Base-by-base conservation (phyloP, 78 protist genomes). In the Chrysochromulina parva region DNA sequence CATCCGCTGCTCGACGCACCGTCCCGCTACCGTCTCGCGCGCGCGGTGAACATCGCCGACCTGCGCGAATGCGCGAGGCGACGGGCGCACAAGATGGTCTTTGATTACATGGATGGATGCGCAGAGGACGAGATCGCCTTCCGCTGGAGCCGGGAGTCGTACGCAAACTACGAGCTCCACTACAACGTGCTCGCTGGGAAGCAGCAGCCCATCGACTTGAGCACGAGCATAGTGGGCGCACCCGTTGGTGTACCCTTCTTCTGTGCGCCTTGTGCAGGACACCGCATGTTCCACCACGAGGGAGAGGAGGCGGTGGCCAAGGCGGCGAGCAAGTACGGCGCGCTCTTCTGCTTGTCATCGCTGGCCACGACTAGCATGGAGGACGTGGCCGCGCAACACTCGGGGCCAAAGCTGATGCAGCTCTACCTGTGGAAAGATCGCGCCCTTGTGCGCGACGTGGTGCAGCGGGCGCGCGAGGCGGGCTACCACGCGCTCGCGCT, bases 391-490 rank as follows among this genome's bases (percentile, higher is more conserved):
- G n/a, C 3, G 20, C 24, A 1, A 24, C 82, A 74, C 55, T 9
- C 54, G 28, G 60, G 54, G n/a, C 59, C 85, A 0, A 47, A 52
- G 58, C 9, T 17, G 10, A 50, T 76, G 47, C 85, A 76, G 85
- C 86, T 78, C 28, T 78, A 78, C 60, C 62, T 78, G 28, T 78
- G 86, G 86, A 3, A 50, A 3, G 78, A 69, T 52, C 78, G 78
- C 53, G 78, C 1, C 13, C 52, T 69, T 3, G 7, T 69, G 48
- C 4, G 14, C 24, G 78, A 69, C 11, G 53, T 69, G 53, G 6
- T 69, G 7, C 1, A 26, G 26, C 24, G 38, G 26, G 78, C 78
- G 22, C 5, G 14, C 24, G 78, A 1, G 7, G 14, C 20, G 20
- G 78, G 78, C 0, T 69, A 28, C 78, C 3, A 26, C 48, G 17